Base-by-base conservation (phyloP, 2,329 filamentous ascomycete genomes). In the Penicillium italicum region DNA sequence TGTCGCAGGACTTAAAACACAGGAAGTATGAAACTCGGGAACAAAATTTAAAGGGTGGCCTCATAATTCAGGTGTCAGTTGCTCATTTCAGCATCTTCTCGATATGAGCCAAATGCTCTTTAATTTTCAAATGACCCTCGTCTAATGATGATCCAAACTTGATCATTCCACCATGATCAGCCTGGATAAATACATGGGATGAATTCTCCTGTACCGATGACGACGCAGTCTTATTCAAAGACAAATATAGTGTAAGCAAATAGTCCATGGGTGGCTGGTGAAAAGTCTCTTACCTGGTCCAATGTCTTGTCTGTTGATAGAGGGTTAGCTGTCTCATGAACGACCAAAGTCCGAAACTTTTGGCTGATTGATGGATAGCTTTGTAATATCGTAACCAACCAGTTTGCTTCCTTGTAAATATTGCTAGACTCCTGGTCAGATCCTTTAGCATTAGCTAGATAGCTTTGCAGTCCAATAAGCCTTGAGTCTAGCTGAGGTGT, bases 401-500 rank as follows among this genome's bases (percentile, higher is more conserved):
- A 62, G 2, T 40, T 37, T 16, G 58, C 60, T 52, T 62, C 58
- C 30, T 59, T 46, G 11, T 12, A 66, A n/a, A 30, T 49, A 4
- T 49, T 37, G 33, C 30, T 57, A 18, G 49, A 40, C 22, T 56
- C 45, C 52, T 59, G 51, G 34, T 60, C 65, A 28, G 72, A 72
- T n/a, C 66, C 67, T 7, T 66, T 55, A 4, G 73, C 56, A 26
- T 61, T 69, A 2, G 66, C 66, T 14, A 71, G 67, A 16, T 68
- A 48, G 37, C 59, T 49, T 24, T 66, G 61, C n/a, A 74, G 67
- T 10, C 73, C 67, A 16, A 67, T 64, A 0, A 74, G 62, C 11
- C 66, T 66, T 4, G 67, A 58, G 0, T 71, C 72, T 20, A 66
- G 59, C 50, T 76, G 71, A 0, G 71, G 72, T 37, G 74, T 76